phyloP scores from a whole-genome alignment of 257 asterid species.

The Datura wrightii region DNA sequence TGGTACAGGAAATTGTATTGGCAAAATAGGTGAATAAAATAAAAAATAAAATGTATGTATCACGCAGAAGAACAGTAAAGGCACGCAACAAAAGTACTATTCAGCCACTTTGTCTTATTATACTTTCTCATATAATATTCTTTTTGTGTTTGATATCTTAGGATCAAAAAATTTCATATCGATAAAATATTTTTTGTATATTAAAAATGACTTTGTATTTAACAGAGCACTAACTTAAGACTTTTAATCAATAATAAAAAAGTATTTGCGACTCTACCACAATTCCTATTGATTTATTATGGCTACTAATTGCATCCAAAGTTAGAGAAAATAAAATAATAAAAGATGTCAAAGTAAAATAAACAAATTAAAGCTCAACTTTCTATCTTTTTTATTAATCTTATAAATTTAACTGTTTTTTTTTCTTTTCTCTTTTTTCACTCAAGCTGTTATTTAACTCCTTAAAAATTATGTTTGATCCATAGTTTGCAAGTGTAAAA shows the following conservation, averaged over 20 bases:
- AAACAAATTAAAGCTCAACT: neutral
- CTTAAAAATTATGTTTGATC: neutral
- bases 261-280: neutral
- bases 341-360: no score
- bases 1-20: slow-evolving; percentile 24
- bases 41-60: neutral
- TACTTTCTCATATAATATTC: no score
- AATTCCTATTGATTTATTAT: neutral
- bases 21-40: neutral
- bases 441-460: neutral
- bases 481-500: neutral
- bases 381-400: neutral
- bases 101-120: slow-evolving; percentile 36
- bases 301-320: neutral
- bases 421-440: neutral
- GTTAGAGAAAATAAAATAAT: neutral
- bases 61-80: slow-evolving; percentile 54
- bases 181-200: no score
- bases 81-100: slow-evolving; percentile 63
- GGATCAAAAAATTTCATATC: no score
- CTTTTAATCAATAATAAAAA: no score
- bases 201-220: no score
- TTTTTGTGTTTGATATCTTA: neutral
- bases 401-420: neutral
- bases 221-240: no score